phyloP scores from a whole-genome alignment of 1,284 basidiomycete genomes.

The Papiliotrema laurentii region DNA sequence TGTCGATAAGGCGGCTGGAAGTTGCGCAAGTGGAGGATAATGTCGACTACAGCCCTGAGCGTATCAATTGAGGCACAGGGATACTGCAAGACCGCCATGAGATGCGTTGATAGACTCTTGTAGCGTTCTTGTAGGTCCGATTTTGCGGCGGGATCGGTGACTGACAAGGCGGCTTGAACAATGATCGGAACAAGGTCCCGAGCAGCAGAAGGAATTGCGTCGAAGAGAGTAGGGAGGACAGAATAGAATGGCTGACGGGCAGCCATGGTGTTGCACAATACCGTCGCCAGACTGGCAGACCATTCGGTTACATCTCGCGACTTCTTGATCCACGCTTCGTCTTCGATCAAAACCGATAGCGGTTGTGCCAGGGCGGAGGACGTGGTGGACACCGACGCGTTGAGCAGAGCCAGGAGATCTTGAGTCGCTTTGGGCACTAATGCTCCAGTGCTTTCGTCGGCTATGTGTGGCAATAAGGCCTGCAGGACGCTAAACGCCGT shows the following conservation, averaged over 20 bases:
- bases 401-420: conserved; percentile 2
- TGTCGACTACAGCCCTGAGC: conserved; percentile 61
- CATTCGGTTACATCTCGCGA: conserved; percentile 49
- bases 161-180: conserved; percentile 62
- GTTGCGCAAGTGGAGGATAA: conserved; percentile 74
- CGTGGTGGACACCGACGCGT: not conserved
- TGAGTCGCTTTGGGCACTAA: not conserved
- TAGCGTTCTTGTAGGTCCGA: conserved; percentile 1
- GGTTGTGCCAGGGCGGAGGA: conserved; percentile 3
- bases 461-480: not conserved
- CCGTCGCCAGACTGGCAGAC: conserved; percentile 60
- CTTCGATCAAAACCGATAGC: not conserved
- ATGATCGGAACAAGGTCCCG: conserved; percentile 67
- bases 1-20: conserved; percentile 52
- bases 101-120: conserved; percentile 58
- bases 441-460: not conserved
- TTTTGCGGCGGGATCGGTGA: conserved; percentile 13
- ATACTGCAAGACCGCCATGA: conserved; percentile 49
- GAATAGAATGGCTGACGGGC: conserved; percentile 59
- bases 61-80: conserved; percentile 16
- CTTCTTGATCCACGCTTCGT: conserved; percentile 14
- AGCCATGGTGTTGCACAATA: conserved; percentile 61
- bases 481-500: not conserved
- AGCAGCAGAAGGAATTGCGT: conserved; percentile 58
- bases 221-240: conserved; percentile 62